Base-by-base conservation (phyloP, 2,329 filamentous ascomycete genomes). In the Sporothrix curviconia region DNA sequence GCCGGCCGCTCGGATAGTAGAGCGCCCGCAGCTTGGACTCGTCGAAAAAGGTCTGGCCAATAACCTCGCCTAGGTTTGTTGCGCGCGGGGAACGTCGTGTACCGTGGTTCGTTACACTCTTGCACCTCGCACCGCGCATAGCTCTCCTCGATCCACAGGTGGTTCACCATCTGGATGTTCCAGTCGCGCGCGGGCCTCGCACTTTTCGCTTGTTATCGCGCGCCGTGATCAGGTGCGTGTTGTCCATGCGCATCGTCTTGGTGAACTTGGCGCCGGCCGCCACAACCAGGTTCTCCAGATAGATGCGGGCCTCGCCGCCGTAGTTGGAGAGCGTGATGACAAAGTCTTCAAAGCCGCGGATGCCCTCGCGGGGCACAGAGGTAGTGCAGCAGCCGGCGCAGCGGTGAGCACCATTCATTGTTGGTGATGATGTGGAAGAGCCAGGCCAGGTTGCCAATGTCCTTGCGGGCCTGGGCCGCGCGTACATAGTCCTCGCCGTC, bases 141-240 rank as follows among this genome's bases (percentile, higher is more conserved):
- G 71, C 91, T 95, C 68, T 99, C 94, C 71, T 99, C 94, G 46
- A 99, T 80, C 94, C 94, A 99, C 1, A 99, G 78, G 69, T 99
- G 94, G 69, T 97, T 99, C 65, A 96, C 77, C 65, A 96, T 87
- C 57, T 90, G 77, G 56, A 97, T 86, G 55, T 87, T 87, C 94
- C 94, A 99, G 72, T 97, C 94, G 60, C 84, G 82, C 0, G 94
- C 94, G 1, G n/a, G 94, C 94, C 37, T 87, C 85, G 69, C 89
- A 96, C 72, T 99, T 99, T 68, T 97, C 94, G 67, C 92, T 95
- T n/a, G 57, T 84, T 84, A 59, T 86, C 84, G 65, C 95, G 88
- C 4, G 94, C 94, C 0, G 92, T 96, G 66, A 99, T 87, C 1
- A 99, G 81, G 72, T 99, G 94, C 0, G 92, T 97, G 69, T 99